Percentiles rank a stretch among this genome's conserved stretches.
Evolutionary conservation across 2,329 filamentous ascomycete genomes (phyloP).

Genomic region (Kalmusia sp.): DNA sequence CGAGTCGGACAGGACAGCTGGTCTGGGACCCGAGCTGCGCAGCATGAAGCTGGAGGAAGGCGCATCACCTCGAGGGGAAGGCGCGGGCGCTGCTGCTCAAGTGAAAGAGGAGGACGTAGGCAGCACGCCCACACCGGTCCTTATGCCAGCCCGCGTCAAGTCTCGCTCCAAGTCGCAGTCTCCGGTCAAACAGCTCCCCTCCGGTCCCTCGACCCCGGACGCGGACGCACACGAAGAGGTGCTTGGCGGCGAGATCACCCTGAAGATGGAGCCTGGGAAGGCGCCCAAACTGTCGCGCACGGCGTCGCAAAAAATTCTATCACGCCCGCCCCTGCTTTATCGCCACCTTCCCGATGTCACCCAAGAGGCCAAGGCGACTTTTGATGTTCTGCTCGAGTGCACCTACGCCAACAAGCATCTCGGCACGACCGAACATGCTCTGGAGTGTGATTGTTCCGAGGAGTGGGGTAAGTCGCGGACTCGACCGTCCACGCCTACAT

Average conservation of each 20-base stretch:
- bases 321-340: slow-evolving; percentile 72
- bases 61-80: slow-evolving; percentile 21
- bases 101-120: slow-evolving; percentile 37
- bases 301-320: slow-evolving; percentile 71
- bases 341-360: slow-evolving; percentile 80
- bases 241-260: slow-evolving; percentile 65
- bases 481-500: slow-evolving; percentile 10
- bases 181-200: slow-evolving; percentile 38
- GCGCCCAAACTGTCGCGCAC: slow-evolving; percentile 77
- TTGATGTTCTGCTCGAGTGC: slow-evolving; percentile 83
- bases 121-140: slow-evolving; percentile 36
- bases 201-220: slow-evolving; percentile 45
- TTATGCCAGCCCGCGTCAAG: slow-evolving; percentile 35
- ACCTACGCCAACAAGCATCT: slow-evolving; percentile 91
- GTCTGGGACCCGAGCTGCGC: slow-evolving; percentile 52
- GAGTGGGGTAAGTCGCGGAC: slow-evolving; percentile 80
- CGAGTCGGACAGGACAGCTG: slow-evolving; percentile 40
- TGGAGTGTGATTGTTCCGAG: slow-evolving; percentile 94
- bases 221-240: slow-evolving; percentile 58
- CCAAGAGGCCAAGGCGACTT: slow-evolving; percentile 74
- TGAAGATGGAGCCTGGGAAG: slow-evolving; percentile 70
- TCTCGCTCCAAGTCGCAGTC: slow-evolving; percentile 41
- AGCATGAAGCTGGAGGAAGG: slow-evolving; percentile 56
- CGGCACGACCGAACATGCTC: slow-evolving; percentile 87
- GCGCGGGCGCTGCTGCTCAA: slow-evolving; percentile 23